Percentiles rank a stretch among this genome's conserved stretches.
These are phyloP conservation scores for Sporothrix variecibatus DNA, from an alignment of 2,329 filamentous ascomycete species.

Conservation along the genomic window DNA sequence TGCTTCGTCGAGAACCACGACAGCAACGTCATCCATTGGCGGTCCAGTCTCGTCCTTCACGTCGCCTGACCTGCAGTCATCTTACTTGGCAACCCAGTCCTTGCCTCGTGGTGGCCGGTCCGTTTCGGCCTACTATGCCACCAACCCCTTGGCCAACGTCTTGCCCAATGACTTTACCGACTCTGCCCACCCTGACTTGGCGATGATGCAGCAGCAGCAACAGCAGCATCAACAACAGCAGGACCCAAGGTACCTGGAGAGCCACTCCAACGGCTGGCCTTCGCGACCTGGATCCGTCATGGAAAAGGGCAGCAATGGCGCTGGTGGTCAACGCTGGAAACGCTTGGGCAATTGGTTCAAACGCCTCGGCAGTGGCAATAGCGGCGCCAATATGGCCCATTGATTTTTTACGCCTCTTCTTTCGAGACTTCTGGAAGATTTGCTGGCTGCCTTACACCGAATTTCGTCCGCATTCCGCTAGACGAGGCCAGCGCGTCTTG, in stretches of 20 bases:
- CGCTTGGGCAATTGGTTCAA: conserved; percentile 40
- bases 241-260: too few relatives aligned
- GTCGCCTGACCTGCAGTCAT: neutral
- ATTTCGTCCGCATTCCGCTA: neutral
- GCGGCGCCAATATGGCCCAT: conserved; percentile 27
- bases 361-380: conserved; percentile 33
- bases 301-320: conserved; percentile 27
- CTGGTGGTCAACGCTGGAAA: conserved; percentile 34
- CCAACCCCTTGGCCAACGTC: conserved; percentile 13
- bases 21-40: neutral
- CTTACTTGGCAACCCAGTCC: neutral
- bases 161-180: neutral
- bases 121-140: conserved; percentile 27
- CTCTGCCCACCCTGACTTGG: neutral
- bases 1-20: neutral
- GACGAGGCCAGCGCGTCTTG: neutral
- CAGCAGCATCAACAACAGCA: neutral
- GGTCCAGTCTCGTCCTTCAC: neutral
- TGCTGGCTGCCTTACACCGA: neutral
- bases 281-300: conserved; percentile 14
- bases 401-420: neutral
- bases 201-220: neutral
- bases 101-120: conserved; percentile 19
- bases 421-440: neutral
- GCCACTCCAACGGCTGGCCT: neutral